Base-by-base conservation (phyloP, 2,329 filamentous ascomycete species). In the Ophiostoma fasciatum region DNA sequence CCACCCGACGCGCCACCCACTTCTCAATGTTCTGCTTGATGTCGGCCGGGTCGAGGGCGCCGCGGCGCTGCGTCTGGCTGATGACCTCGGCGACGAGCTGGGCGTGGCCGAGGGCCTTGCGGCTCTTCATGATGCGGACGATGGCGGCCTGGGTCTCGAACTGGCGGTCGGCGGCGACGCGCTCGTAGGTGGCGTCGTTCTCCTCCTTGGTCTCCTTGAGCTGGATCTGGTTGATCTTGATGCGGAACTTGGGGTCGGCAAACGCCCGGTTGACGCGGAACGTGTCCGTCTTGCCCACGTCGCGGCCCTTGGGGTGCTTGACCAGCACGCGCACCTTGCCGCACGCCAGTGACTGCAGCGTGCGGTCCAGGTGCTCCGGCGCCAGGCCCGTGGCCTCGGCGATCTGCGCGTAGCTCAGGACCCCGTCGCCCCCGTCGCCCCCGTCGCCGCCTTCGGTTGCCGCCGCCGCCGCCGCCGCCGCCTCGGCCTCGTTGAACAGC, bases 151-250 rank as follows among this genome's bases (percentile, higher is more conserved):
- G 90, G 0, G 87, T 94, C 61, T 98, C 92, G 50, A 92, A 94
- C 51, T 94, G 84, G 34, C 90, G 67, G 52, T 98, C 90, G 35
- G 82, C 80, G 0, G 78, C 78, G 5, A 98, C 83, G 29, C 84
- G 74, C 56, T 94, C 80, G 57, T 96, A 85, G 1, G 87, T 96
- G 48, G 81, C 83, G 57, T 85, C 82, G 60, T 94, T 94, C 59
- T 98, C 90, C 51, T 88, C 81, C 49, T 81, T 82, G 1, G 90
- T 96, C 60, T 98, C 90, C 59, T 90, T 92, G 34, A 94, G 71
- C 59, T 98, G 90, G 48, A 98, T 90, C 59, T 94, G 88, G 60
- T 96, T 98, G 64, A 98, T 94, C 64, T 98, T 98, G 60, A 98
- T 78, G 38, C 85, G 76, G 57, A 82, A 81, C 57, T 90, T 93